Base-by-base conservation (phyloP, 1,139 yeast genomes). In the Yamadazyma dendronema region DNA sequence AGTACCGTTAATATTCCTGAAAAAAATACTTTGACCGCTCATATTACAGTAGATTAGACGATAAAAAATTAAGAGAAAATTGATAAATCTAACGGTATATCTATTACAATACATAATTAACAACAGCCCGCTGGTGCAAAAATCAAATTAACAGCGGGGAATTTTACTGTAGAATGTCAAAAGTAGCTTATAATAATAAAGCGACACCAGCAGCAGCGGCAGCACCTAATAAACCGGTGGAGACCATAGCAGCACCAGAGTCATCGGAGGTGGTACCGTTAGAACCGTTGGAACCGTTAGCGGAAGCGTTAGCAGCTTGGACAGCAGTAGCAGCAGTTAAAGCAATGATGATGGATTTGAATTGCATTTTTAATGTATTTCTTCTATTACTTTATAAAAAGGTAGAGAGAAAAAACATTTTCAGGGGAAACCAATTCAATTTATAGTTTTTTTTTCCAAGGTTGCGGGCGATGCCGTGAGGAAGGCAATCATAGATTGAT, bases 191-290 rank as follows among this genome's bases (percentile, higher is more conserved):
- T 50, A 62, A 60, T 49, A 62, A 60, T 51, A 62, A 60, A 58
- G 68, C 67, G 49, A 62, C 66, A 59, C 67, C 67, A 45, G 67
- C 68, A 40, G 68, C 68, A 34, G 67, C 67, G 42, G 65, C 53
- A 45, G 53, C 53, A 43, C 53, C 53, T 37, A 49, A 39, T 33
- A 43, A 39, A 42, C 47, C 61, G 33, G 61, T 67, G 47, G 65
- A 65, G 40, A 57, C 62, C 37, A 53, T 53, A 45, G 51, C 46
- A 29, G 37, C 40, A 43, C 54, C 60, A 41, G 54, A 49, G 42
- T 48, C 52, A 37, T 49, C 49, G 36, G 57, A 38, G 44, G 51
- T 38, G 35, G 57, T 40, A 34, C 45, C 46, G 54, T 55, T 52
- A 33, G 63, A 34, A 46, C 56, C 60, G 58, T 59, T 57, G 38